Conservation (phyloP, 2,329 filamentous ascomycete species). For the Diaporthe sp. region DNA sequence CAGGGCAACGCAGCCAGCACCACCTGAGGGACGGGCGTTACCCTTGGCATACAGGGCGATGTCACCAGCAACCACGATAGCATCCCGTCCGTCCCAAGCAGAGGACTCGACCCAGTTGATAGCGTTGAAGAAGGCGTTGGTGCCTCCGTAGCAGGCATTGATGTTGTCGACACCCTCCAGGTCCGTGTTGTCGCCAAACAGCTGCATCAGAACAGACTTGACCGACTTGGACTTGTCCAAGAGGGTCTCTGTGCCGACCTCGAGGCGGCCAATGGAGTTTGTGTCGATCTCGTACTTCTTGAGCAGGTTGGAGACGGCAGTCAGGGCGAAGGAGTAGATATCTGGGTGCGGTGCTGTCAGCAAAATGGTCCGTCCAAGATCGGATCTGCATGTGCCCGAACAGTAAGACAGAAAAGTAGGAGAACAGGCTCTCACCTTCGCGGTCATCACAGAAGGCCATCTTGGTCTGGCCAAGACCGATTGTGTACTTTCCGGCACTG, state of each 20-base stretch:
- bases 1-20: constrained; percentile 84
- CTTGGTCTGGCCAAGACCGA: constrained; percentile 90
- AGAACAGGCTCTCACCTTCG: constrained; percentile 73
- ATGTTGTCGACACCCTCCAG: constrained; percentile 86
- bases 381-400: too few relatives aligned
- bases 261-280: constrained; percentile 82
- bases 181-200: constrained; percentile 87
- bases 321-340: constrained; percentile 89
- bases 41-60: constrained; percentile 91
- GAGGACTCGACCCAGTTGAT: constrained; percentile 91
- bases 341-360: constrained; percentile 63
- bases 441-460: constrained; percentile 94
- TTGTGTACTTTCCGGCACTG: constrained; percentile 87
- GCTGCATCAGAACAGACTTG: constrained; percentile 90
- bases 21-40: constrained; percentile 83
- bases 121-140: constrained; percentile 86
- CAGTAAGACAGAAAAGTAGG: background rate
- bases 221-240: constrained; percentile 93
- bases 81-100: constrained; percentile 87
- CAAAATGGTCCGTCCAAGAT: background rate
- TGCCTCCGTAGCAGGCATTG: constrained; percentile 90
- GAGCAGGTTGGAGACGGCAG: constrained; percentile 82
- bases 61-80: constrained; percentile 84
- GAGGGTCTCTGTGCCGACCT: constrained; percentile 88
- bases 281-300: constrained; percentile 87